Conservation (phyloP, 768 basidiomycete species). For the Phanerochaete carnosa region DNA sequence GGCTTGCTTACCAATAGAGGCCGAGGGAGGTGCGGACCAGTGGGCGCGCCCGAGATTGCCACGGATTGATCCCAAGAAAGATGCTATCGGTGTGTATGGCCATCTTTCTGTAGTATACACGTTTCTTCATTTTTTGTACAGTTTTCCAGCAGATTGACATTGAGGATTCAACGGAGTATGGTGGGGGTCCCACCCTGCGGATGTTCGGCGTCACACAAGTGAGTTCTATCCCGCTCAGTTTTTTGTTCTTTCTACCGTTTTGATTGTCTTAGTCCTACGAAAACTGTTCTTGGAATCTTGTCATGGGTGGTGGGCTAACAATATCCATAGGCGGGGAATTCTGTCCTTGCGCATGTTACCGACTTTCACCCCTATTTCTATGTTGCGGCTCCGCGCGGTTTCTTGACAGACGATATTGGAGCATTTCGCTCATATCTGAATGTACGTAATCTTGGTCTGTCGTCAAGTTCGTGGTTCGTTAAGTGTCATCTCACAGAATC, state of each 20-base stretch:
- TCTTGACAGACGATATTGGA: conserved; percentile 60
- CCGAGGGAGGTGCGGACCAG: conserved; percentile 73
- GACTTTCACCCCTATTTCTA: conserved; percentile 95
- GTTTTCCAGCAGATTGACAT: conserved; percentile 98
- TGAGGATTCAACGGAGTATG: conserved; percentile 55
- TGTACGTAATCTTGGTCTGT: conserved; percentile 41
- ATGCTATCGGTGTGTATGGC: conserved; percentile 58
- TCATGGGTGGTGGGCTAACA: background rate
- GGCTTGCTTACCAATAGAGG: conserved; percentile 36
- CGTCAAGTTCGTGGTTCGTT: background rate
- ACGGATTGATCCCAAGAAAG: conserved; percentile 52
- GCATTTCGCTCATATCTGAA: conserved; percentile 71
- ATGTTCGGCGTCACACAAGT: conserved; percentile 94
- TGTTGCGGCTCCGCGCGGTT: conserved; percentile 81
- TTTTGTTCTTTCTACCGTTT: background rate
- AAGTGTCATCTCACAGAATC: conserved; percentile 23
- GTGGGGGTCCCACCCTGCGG: conserved; percentile 44
- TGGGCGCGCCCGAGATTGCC: conserved; percentile 68
- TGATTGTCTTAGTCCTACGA: background rate
- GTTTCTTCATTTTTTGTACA: conserved; percentile 24
- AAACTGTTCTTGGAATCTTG: background rate
- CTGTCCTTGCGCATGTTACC: conserved; percentile 79
- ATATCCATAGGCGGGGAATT: conserved; percentile 70
- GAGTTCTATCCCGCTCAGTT: background rate
- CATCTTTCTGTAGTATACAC: background rate